Evolutionary conservation across 805 yeast genomes (phyloP), one percentile per base, ranked within the genome.

Genomic region (Starmerella khaoyaiensis): DNA sequence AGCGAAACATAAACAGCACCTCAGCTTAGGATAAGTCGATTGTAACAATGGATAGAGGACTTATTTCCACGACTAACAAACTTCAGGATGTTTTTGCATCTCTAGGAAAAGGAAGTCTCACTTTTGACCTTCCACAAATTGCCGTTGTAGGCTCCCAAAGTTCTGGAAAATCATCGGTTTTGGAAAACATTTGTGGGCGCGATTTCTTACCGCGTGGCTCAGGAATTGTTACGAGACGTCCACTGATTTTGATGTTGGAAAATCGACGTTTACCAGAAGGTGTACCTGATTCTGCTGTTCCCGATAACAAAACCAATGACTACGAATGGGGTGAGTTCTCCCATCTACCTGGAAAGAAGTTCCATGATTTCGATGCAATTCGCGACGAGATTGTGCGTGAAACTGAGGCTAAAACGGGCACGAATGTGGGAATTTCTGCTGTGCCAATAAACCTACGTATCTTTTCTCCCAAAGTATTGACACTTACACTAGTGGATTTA

Each of bases 291-390:
- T 52, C 33, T 29, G 54, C 30, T 20, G 26, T 44, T 5, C 49
- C 49, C 12, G 58, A 50, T 37, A 49, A 48, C 26, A 37, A 41
- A 19, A 46, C 52, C 19, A 60, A 57, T 29, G 54, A 47, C n/a
- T 58, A 67, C 39, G 98, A 87, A 64, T 90, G 97, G 96, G 98
- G 98, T 45, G 98, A 90, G 60, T 90, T 90, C 59, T 68, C 87
- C 48, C 97, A 90, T 58, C 63, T 80, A 36, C 97, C 96, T 27
- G 82, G 81, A 40, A 76, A 82, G 63, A 76, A 80, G 58, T 79
- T 81, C 63, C 79, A 68, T 64, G 80, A 83, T 56, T 90, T 90
- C 58, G 77, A 76, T 55, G 87, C 82, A 46, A 87, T 90, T 49
- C 73, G 96, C 55, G 65, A 69, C 44, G 98, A 90, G 59, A 90